Conservation (phyloP, 2,329 filamentous ascomycete genomes). For the Aspergillus chevalieri region DNA sequence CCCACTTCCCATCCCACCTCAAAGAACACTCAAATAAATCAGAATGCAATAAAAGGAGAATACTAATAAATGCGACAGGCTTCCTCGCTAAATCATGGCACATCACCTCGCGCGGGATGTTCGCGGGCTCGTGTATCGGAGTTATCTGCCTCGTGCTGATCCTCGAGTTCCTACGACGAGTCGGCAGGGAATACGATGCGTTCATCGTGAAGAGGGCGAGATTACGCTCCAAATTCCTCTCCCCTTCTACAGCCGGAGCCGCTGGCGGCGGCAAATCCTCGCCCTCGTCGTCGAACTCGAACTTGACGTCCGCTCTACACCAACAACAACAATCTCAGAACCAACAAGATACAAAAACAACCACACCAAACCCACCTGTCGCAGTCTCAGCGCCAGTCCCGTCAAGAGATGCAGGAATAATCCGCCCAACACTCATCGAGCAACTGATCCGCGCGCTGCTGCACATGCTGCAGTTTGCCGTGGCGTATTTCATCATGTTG, state of each 20-base stretch:
- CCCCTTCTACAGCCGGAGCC: not conserved
- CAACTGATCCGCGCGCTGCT: conserved; percentile 61
- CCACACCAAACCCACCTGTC: not conserved
- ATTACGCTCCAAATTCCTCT: conserved; percentile 23
- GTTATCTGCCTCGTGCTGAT: conserved; percentile 66
- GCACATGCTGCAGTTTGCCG: conserved; percentile 64
- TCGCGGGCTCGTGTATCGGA: conserved; percentile 74
- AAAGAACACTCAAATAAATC: not conserved
- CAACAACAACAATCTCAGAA: no score
- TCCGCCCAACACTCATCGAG: conserved; percentile 56
- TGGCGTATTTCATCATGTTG: conserved; percentile 74
- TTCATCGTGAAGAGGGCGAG: conserved; percentile 52
- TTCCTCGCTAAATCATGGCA: conserved; percentile 68
- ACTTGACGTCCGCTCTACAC: not conserved
- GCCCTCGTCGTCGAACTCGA: not conserved
- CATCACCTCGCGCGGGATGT: conserved; percentile 62
- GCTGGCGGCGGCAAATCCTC: not conserved
- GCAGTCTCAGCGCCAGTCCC: not conserved
- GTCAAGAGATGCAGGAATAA: conserved; percentile 19
- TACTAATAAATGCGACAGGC: conserved; percentile 27
- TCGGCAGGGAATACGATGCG: conserved; percentile 66
- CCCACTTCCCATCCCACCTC: not conserved
- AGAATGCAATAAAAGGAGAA: not conserved
- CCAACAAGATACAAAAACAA: no score
- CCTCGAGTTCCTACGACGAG: conserved; percentile 66